Conservation (phyloP, 768 basidiomycete species). For the Russula griseocarnosa region DNA sequence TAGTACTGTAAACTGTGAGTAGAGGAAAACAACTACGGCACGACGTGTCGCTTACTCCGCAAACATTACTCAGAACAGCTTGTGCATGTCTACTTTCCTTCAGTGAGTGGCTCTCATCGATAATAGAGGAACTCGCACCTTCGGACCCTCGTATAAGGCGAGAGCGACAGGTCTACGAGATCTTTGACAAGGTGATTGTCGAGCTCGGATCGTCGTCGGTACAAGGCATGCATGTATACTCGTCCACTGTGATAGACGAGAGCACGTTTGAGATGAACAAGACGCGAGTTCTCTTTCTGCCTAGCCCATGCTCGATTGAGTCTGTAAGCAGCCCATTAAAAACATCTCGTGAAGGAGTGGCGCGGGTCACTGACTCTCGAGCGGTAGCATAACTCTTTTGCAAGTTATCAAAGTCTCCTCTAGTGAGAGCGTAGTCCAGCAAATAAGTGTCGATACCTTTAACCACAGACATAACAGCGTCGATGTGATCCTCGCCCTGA, state of each 20-base stretch:
- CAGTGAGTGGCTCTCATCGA: neutral
- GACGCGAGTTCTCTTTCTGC: constrained; percentile 72
- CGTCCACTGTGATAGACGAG: constrained; percentile 74
- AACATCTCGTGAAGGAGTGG: neutral
- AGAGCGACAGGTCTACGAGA: constrained; percentile 69
- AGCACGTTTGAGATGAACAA: constrained; percentile 72
- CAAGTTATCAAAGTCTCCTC: constrained; percentile 54
- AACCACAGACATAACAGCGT: constrained; percentile 71
- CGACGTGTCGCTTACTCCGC: constrained; percentile 46
- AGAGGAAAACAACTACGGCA: neutral
- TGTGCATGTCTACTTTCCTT: constrained; percentile 57
- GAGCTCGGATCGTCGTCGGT: constrained; percentile 67
- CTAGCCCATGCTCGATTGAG: constrained; percentile 62
- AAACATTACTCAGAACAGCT: constrained; percentile 57
- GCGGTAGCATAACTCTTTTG: constrained; percentile 65
- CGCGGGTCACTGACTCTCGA: constrained; percentile 47
- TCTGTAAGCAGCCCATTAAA: constrained; percentile 36
- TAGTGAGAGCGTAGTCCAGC: constrained; percentile 62
- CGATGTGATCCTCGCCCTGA: constrained; percentile 77
- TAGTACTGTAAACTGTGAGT: constrained; percentile 34
- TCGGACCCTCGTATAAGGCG: constrained; percentile 73
- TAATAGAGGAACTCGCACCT: constrained; percentile 42
- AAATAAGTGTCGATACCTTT: constrained; percentile 74
- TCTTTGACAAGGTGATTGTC: constrained; percentile 68
- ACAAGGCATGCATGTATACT: constrained; percentile 71